phyloP scores from a whole-genome alignment of 345 rosid species.

The Viola odorata region DNA sequence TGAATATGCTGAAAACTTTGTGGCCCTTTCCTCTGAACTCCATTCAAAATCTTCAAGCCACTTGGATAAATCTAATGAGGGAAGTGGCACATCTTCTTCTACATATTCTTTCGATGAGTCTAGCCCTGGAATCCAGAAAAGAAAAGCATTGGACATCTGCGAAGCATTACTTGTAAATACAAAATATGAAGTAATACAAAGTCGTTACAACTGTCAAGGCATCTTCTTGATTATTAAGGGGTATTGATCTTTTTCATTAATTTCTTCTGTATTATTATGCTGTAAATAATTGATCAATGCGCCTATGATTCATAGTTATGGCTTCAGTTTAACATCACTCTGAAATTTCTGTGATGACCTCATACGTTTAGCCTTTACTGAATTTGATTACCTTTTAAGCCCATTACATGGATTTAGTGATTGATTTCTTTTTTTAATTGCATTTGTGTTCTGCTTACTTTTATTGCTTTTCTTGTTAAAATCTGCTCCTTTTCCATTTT shows the following conservation, averaged over 20 bases:
- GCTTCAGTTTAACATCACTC: too few relatives aligned
- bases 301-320: too few relatives aligned
- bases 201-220: conserved; percentile 21
- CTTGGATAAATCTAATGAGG: conserved; percentile 19
- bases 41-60: conserved; percentile 28
- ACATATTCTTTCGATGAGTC: conserved; percentile 13
- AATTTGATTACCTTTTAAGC: too few relatives aligned
- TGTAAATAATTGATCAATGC: too few relatives aligned
- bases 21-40: conserved; percentile 13
- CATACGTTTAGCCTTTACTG: too few relatives aligned
- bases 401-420: not conserved
- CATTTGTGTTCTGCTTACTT: not conserved
- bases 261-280: too few relatives aligned
- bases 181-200: conserved; percentile 16
- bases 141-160: conserved; percentile 13
- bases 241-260: conserved; percentile 28
- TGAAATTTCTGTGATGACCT: too few relatives aligned
- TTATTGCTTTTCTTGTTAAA: not conserved
- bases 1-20: conserved; percentile 27
- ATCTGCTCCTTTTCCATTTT: too few relatives aligned
- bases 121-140: conserved; percentile 21
- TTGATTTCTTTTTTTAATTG: not conserved
- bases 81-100: conserved; percentile 28
- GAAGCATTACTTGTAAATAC: conserved; percentile 34
- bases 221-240: conserved; percentile 41